Evolutionary conservation across 495 filamentous ascomycete genomes (phyloP).

Genomic region (Penicillium manginii): DNA sequence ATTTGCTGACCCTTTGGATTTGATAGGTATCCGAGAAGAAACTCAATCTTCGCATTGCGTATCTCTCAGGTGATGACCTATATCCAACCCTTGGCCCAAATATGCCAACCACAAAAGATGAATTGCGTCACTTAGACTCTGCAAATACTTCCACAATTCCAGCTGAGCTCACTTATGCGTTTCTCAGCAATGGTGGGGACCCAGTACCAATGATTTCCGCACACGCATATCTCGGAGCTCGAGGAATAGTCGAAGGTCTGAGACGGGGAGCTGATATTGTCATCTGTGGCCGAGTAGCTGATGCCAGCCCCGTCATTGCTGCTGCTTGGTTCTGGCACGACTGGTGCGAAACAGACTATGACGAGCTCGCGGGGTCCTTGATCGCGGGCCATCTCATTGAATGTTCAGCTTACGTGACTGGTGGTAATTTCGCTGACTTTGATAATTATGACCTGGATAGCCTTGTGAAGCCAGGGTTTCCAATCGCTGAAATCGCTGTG

Average conservation of each 20-base stretch:
- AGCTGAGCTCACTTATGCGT: conserved; percentile 26
- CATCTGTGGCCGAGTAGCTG: conserved; percentile 55
- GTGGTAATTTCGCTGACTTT: conserved; percentile 58
- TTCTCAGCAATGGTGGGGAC: conserved; percentile 15
- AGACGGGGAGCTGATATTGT: conserved; percentile 55
- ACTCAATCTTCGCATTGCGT: conserved; percentile 46
- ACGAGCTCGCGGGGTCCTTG: conserved; percentile 47
- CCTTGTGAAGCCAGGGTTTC: conserved; percentile 40
- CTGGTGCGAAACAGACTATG: conserved; percentile 34
- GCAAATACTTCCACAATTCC: conserved; percentile 20
- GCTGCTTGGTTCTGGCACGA: conserved; percentile 44
- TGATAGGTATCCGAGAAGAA: conserved; percentile 29
- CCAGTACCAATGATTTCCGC: conserved; percentile 35
- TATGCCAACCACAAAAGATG: conserved; percentile 29
- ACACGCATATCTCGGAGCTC: conserved; percentile 49
- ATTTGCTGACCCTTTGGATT: neutral
- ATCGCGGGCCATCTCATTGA: conserved; percentile 56
- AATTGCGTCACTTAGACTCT: conserved; percentile 44
- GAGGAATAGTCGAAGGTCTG: conserved; percentile 49
- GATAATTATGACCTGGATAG: conserved; percentile 33
- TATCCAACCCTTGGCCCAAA: conserved; percentile 30
- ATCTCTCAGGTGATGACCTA: conserved; percentile 51
- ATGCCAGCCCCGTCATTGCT: conserved; percentile 53
- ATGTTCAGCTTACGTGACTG: conserved; percentile 54
- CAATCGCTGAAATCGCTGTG: conserved; percentile 41